A percentile compares a stretch with the other conserved stretches of the same genome.
These are phyloP conservation scores for Didymella glomerata DNA, from an alignment of 2,329 filamentous ascomycete genomes.

Conservation along the genomic window DNA sequence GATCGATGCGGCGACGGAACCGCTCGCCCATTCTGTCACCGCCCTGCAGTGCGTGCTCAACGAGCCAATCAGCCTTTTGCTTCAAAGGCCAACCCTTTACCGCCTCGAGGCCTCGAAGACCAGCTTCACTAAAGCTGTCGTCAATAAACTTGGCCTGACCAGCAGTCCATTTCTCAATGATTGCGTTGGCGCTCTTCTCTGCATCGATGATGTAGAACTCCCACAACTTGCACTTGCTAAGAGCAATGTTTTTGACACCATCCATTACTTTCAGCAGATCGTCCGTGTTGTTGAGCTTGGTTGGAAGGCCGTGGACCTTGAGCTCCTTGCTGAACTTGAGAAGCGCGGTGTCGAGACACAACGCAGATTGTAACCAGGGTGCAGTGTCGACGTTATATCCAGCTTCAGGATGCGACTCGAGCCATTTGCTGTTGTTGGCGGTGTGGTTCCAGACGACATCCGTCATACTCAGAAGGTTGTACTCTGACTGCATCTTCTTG, in stretches of 20 bases:
- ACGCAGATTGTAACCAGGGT: conserved; percentile 71
- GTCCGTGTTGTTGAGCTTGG: conserved; percentile 71
- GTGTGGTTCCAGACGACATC: conserved; percentile 99
- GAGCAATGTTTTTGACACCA: conserved; percentile 79
- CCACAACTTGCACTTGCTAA: conserved; percentile 83
- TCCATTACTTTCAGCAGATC: conserved; percentile 86
- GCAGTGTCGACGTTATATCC: conserved; percentile 95
- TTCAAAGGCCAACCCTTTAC: conserved; percentile 65
- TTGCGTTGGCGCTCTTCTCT: conserved; percentile 72
- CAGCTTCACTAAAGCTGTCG: conserved; percentile 59
- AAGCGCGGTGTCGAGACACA: conserved; percentile 82
- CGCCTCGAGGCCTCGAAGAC: conserved; percentile 60
- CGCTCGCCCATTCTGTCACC: conserved; percentile 80
- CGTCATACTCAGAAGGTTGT: conserved; percentile 86
- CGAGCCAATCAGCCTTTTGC: conserved; percentile 70
- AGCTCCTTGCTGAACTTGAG: conserved; percentile 69
- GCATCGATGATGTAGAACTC: conserved; percentile 91
- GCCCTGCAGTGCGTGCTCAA: conserved; percentile 73
- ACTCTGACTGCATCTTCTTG: conserved; percentile 80
- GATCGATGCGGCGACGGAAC: conserved; percentile 75
- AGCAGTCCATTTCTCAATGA: conserved; percentile 74
- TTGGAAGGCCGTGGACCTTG: conserved; percentile 76
- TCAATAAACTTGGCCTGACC: conserved; percentile 66
- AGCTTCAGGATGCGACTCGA: conserved; percentile 91
- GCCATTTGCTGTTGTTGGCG: conserved; percentile 92